Percentiles rank a stretch among this genome's conserved stretches.
Conservation (phyloP, 192 early-diverging fungal species). For the Mortierella alpina region DNA sequence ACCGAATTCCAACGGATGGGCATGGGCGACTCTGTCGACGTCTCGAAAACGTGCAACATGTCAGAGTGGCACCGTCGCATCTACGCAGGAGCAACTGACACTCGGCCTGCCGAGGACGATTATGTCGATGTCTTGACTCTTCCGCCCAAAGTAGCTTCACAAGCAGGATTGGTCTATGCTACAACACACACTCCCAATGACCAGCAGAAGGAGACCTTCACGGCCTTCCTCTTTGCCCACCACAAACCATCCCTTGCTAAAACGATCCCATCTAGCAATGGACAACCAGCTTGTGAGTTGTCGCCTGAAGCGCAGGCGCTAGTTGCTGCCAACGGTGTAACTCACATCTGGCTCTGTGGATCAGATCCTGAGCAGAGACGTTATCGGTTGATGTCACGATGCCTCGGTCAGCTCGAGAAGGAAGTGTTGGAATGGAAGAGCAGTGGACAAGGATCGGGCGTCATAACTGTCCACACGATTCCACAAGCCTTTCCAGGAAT, state of each 20-base stretch:
- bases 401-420: conserved; percentile 27
- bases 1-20: conserved; percentile 34
- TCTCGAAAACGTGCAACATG: conserved; percentile 53
- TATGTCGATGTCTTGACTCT: conserved; percentile 26
- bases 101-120: conserved; percentile 2
- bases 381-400: conserved; percentile 24
- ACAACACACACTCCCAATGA: conserved; percentile 1
- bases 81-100: conserved; percentile 11
- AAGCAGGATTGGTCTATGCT: conserved; percentile 45
- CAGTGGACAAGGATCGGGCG: conserved; percentile 39
- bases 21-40: conserved; percentile 33
- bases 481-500: conserved; percentile 46
- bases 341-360: conserved; percentile 52
- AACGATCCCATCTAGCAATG: conserved; percentile 15
- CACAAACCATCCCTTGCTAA: conserved; percentile 23
- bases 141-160: conserved; percentile 9
- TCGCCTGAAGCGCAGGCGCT: conserved; percentile 13
- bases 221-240: conserved; percentile 32
- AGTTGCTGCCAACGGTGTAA: conserved; percentile 16
- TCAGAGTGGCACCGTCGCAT: conserved; percentile 47
- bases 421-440: conserved; percentile 35
- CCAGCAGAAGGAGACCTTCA: conserved; percentile 23
- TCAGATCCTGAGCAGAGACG: conserved; percentile 42
- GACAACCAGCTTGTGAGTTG: background rate
- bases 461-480: conserved; percentile 40